Evolutionary conservation across 176 grass and related monocot genomes (phyloP).

Genomic region (Phragmites australis): DNA sequence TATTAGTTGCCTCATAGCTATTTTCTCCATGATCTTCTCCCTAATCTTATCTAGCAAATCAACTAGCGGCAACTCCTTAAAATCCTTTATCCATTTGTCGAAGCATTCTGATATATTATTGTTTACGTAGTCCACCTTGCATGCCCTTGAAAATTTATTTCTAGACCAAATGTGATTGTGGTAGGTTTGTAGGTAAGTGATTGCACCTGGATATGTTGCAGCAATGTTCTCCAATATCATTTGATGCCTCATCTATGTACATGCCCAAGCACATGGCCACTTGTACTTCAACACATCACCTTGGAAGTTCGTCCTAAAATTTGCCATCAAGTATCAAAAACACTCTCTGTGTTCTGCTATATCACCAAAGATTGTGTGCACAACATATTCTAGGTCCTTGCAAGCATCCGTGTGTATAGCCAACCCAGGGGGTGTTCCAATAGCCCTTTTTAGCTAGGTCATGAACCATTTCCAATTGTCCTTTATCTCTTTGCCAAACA

Average conservation of each 20-base stretch:
- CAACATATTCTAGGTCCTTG: no score
- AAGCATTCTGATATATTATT: not conserved
- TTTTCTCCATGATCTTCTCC: no score
- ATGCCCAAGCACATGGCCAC: conserved; percentile 4
- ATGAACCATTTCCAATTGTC: no score
- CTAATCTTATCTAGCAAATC: not conserved
- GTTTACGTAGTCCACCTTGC: not conserved
- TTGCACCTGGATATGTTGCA: not conserved
- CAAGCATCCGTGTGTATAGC: no score
- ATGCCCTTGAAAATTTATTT: not conserved
- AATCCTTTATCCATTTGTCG: not conserved
- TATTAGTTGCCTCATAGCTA: no score
- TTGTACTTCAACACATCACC: conserved; percentile 12
- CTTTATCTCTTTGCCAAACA: no score
- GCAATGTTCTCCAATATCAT: not conserved
- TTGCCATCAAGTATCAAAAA: conserved; percentile 12
- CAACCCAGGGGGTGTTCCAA: no score
- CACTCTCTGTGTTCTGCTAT: conserved; percentile 17
- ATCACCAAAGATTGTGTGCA: not conserved
- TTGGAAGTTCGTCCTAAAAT: not conserved
- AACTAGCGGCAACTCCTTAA: not conserved
- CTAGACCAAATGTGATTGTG: not conserved
- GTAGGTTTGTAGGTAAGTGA: not conserved
- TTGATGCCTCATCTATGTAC: not conserved
- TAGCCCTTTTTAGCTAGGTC: no score